A percentile compares a stretch with the other conserved stretches of the same genome.
Conservation (phyloP, 192 early-diverging fungal species). For the Chytriomyces sp. region DNA sequence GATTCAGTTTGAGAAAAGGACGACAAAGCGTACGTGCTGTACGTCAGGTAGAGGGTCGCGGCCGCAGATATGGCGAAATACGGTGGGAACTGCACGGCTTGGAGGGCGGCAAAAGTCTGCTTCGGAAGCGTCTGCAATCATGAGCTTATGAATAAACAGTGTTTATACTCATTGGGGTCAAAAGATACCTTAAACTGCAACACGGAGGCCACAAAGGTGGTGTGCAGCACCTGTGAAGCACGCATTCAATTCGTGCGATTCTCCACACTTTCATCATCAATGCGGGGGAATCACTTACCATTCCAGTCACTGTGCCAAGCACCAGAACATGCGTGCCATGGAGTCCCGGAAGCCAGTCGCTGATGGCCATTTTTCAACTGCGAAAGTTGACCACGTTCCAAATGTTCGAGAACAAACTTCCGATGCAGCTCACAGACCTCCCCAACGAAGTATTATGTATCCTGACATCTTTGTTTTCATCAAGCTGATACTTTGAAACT, state of each 20-base stretch:
- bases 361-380: neutral
- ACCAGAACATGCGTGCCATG: slow-evolving; percentile 27
- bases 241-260: neutral
- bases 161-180: no score
- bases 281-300: neutral
- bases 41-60: slow-evolving; percentile 4
- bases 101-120: slow-evolving; percentile 18
- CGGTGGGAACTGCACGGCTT: slow-evolving; percentile 24
- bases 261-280: neutral
- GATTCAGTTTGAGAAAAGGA: neutral
- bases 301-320: slow-evolving; percentile 26
- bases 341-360: slow-evolving; percentile 19
- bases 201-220: slow-evolving; percentile 22
- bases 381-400: neutral
- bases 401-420: neutral
- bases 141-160: no score
- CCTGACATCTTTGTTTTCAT: neutral
- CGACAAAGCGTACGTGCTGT: slow-evolving; percentile 14
- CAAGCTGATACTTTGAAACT: neutral
- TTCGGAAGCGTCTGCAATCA: no score
- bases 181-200: no score
- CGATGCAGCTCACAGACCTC: neutral
- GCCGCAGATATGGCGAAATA: slow-evolving; percentile 15
- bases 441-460: neutral
- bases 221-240: slow-evolving; percentile 20